Conservation (phyloP, 2,329 filamentous ascomycete species). For the Hysterium pulicare region DNA sequence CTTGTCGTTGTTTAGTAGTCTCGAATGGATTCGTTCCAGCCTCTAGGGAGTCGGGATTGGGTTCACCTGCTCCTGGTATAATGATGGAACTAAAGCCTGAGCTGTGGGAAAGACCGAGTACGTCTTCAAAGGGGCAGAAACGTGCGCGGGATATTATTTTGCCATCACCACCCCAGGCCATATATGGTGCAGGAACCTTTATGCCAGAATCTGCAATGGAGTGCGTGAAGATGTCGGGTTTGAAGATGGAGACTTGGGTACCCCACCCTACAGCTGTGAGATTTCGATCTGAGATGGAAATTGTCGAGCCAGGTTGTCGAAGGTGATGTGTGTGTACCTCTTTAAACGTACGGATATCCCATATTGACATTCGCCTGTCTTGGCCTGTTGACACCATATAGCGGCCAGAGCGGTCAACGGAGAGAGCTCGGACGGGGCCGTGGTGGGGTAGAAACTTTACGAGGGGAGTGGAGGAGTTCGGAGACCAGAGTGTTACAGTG, state of each 20-base stretch:
- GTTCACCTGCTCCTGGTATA: conserved; percentile 90
- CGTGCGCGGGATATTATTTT: conserved; percentile 73
- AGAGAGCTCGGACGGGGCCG: conserved; percentile 81
- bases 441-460: conserved; percentile 89
- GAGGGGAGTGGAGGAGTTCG: conserved; percentile 79
- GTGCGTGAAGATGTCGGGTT: conserved; percentile 74
- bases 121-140: conserved; percentile 95
- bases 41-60: conserved; percentile 93
- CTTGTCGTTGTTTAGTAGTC: conserved; percentile 85
- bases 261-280: conserved; percentile 89
- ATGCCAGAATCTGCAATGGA: conserved; percentile 61
- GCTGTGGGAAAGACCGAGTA: conserved; percentile 81
- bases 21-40: conserved; percentile 81
- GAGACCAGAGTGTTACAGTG: conserved; percentile 91
- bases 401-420: conserved; percentile 81
- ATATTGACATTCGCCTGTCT: conserved; percentile 87
- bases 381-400: conserved; percentile 96
- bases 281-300: conserved; percentile 84
- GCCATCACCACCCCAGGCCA: conserved; percentile 88
- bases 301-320: conserved; percentile 73
- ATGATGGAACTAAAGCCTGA: conserved; percentile 86
- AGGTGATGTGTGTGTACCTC: conserved; percentile 89
- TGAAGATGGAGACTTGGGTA: conserved; percentile 86
- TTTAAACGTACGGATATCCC: conserved; percentile 92
- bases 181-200: conserved; percentile 84